Percentiles rank a stretch among this genome's conserved stretches.
These are phyloP conservation scores for Lactarius akahatsu DNA, from an alignment of 768 basidiomycete genomes.

Conservation along the genomic window DNA sequence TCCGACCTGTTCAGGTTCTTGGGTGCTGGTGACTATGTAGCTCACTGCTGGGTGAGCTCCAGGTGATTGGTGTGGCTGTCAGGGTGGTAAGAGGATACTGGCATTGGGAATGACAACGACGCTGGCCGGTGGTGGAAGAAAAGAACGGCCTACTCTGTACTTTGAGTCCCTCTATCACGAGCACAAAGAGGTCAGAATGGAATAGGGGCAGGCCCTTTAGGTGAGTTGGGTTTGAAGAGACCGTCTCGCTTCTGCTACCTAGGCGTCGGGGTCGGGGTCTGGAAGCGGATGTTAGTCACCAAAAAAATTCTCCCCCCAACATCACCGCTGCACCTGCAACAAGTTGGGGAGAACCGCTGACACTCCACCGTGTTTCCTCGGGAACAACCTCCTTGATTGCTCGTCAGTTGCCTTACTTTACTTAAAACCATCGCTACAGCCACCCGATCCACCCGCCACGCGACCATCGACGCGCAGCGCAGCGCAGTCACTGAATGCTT, in stretches of 20 bases:
- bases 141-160: neutral
- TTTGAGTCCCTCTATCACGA: neutral
- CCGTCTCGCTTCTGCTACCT: neutral
- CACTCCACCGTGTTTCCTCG: neutral
- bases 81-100: neutral
- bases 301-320: constrained; percentile 4
- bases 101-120: neutral
- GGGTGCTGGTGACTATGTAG: no score
- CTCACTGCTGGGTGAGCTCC: no score
- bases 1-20: no score
- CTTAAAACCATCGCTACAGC: constrained; percentile 14
- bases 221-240: neutral
- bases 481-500: neutral
- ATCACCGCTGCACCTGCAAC: neutral
- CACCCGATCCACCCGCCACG: neutral
- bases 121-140: neutral
- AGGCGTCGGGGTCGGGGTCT: constrained; percentile 22
- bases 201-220: neutral
- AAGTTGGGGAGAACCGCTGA: neutral
- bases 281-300: neutral
- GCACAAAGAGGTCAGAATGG: neutral
- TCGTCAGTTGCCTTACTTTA: constrained; percentile 7
- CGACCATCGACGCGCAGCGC: neutral
- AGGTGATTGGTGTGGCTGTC: no score
- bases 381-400: neutral